Base-by-base conservation (phyloP, 2,329 filamentous ascomycete genomes). In the Zopfia rhizophila region DNA sequence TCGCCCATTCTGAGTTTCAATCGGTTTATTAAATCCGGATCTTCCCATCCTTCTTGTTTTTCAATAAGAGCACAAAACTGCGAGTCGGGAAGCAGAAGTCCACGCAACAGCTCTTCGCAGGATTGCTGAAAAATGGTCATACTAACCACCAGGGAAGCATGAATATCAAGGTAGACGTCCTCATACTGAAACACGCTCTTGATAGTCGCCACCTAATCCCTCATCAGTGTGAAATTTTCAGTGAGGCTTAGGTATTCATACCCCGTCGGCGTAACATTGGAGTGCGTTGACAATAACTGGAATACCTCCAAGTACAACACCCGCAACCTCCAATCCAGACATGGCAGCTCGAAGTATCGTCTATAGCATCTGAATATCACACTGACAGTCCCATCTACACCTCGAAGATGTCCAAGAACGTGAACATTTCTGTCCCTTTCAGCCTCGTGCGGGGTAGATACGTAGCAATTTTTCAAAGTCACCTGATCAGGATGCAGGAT, bases 301-400 rank as follows among this genome's bases (percentile, higher is more conserved):
- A 32, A 56, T 35, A 17, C 41, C 39, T 2, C 43, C 53, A 13
- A 55, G 41, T n/a, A 55, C 44, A 4, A 54, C 17, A 7, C 47
- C 51, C 3, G 48, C 40, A 5, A 55, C 36, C 14, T 56, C 51
- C 18, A 55, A n/a, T 6, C 53, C 51, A 7, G 49, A 29, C 37
- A 53, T 55, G 14, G n/a, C n/a, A n/a, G n/a, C n/a, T n/a, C n/a
- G n/a, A n/a, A n/a, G n/a, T n/a, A n/a, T n/a, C n/a, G n/a, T n/a
- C n/a, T n/a, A n/a, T n/a, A n/a, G n/a, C n/a, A n/a, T n/a, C n/a
- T n/a, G n/a, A n/a, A n/a, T n/a, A n/a, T n/a, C n/a, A n/a, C n/a
- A n/a, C n/a, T n/a, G n/a, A n/a, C n/a, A n/a, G n/a, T n/a, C n/a
- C n/a, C n/a, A n/a, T n/a, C n/a, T n/a, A n/a, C n/a, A n/a, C n/a